Base-by-base conservation (phyloP, 257 asterid species). In the Orobanche coerulescens region DNA sequence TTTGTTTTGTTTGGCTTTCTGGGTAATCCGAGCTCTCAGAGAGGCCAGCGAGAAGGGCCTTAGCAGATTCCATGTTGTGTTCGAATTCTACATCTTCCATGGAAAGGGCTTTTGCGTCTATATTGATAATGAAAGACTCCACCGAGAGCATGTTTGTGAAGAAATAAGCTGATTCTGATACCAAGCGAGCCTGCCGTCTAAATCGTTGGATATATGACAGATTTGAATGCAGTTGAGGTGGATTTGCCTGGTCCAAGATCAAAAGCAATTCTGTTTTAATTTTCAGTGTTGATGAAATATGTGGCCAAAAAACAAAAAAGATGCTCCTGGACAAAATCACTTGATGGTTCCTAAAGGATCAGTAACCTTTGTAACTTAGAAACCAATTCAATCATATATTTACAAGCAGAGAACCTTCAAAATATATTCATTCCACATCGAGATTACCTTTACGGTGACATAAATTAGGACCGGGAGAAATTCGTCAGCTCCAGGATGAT, bases 401-500 rank as follows among this genome's bases (percentile, higher is more conserved):
- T 30, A 30, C 36, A 30, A 30, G 36, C 36, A 30, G 36, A 7
- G 3, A 30, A 30, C 7, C 36, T 30, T n/a, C n/a, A n/a, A n/a
- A 7, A 30, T 30, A 30, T 30, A 7, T 2, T 7, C 36, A 30
- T 7, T 30, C 36, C 36, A 30, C 36, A 30, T 30, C 36, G 7
- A 28, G 20, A 19, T 75, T 80, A 88, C 96, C 98, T 92, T 88
- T 73, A 92, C 81, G 66, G 95, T 86, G 59, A 88, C 90, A 66
- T 86, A 92, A 33, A 92, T 88, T 56, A 87, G 97, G 73, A 91
- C 94, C 0, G 97, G 97, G 69, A 91, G 94, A 70, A 93, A 93
- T 47, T 93, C 97, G 76, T 89, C 97, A 7, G 99, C 99, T 58
- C 97, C 99, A 18, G 99, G 97, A 79, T 85, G 97, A 61, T 85